Conservation (phyloP, 345 rosid species). For the Cardiospermum halicacabum region DNA sequence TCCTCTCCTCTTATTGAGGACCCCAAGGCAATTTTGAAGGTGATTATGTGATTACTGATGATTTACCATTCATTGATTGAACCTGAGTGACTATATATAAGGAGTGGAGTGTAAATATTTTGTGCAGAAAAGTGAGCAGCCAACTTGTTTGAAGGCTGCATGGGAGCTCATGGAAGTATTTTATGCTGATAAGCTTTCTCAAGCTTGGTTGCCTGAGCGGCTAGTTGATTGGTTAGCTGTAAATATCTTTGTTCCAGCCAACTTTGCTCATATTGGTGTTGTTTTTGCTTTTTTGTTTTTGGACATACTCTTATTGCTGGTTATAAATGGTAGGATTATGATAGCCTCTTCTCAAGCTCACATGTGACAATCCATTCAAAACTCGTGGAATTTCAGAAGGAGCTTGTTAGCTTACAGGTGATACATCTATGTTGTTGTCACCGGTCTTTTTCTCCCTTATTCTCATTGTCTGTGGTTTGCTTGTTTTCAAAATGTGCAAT, state of each 20-base stretch:
- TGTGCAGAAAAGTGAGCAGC: constrained; percentile 48
- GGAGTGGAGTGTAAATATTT: not conserved
- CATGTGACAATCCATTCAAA: constrained; percentile 61
- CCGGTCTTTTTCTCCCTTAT: not conserved
- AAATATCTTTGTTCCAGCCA: constrained; percentile 33
- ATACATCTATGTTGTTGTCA: constrained; percentile 10
- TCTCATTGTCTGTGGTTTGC: not conserved
- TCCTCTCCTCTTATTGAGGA: constrained; percentile 50
- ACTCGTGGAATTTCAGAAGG: constrained; percentile 69
- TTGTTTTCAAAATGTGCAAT: not conserved
- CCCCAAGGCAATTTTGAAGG: constrained; percentile 54
- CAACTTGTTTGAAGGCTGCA: constrained; percentile 78
- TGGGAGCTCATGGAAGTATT: constrained; percentile 95
- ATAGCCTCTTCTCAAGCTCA: constrained; percentile 56
- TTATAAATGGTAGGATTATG: constrained; percentile 59
- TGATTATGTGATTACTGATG: constrained; percentile 13
- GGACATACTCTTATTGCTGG: not conserved
- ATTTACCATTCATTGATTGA: not conserved
- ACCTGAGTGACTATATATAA: not conserved
- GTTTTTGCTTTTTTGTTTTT: not conserved
- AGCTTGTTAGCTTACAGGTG: constrained; percentile 73
- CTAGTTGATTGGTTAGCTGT: constrained; percentile 94
- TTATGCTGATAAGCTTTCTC: constrained; percentile 69
- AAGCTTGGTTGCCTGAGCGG: constrained; percentile 78
- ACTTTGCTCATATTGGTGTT: not conserved